Evolutionary conservation across 1,139 yeast species (phyloP), one percentile per base, ranked within the genome.

Genomic region (Geotrichum aggregatum): DNA sequence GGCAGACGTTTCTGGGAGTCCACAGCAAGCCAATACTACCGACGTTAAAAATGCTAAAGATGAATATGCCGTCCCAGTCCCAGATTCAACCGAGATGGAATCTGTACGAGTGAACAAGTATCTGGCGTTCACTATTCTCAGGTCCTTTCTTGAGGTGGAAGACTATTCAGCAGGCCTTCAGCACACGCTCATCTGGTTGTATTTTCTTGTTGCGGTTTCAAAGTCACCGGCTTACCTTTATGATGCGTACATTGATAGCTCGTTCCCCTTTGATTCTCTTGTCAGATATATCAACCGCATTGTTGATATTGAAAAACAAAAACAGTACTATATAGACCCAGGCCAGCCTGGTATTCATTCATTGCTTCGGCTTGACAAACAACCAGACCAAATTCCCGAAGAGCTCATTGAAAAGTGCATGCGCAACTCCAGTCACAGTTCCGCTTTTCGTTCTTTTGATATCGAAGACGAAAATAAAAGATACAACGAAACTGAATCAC

Each of bases 161-260:
- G 54, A 54, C 26, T 46, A 40, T 19, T 44, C 57, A 24, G 48
- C 47, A 30, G 56, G 59, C 7, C 54, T 58, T 3, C 61, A 61
- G 43, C 65, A 62, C 52, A 52, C 59, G 8, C 49, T 63, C 11
- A 55, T 62, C 10, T 63, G 65, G 65, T 45, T 63, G 34, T 59
- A 62, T 47, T 63, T 62, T 40, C 55, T 62, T 40, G 45, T 52
- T 16, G 57, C 62, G 14, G 41, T 61, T 16, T 50, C 61, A 30
- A 60, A 58, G n/a, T 46, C 44, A 26, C 52, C 54, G 4, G 54
- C 52, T 2, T 49, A 51, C 3, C 44, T 52, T 24, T 34, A 50
- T 14, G 52, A 47, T n/a, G 18, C 49, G 3, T 43, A 56, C 33
- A 42, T 52, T 33, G 49, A 47, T 18, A 41, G 44, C 13, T 40